These are phyloP conservation scores for Xylaria sp. DNA, from an alignment of 2,329 filamentous ascomycete genomes.

Conservation along the genomic window DNA sequence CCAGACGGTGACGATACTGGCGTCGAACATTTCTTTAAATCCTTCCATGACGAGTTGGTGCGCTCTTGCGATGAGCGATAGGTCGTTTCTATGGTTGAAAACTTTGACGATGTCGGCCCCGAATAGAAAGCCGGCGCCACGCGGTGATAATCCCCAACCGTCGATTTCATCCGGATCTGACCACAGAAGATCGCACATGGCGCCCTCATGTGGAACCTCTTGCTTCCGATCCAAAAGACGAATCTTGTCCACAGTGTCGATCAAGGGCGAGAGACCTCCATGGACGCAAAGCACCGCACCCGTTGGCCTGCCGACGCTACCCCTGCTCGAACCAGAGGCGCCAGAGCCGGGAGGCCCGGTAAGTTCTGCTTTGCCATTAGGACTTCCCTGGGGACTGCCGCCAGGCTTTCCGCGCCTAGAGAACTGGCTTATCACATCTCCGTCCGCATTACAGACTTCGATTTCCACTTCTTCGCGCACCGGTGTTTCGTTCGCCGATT, in stretches of 20 bases:
- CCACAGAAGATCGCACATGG: constrained; percentile 99
- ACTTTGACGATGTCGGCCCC: constrained; percentile 94
- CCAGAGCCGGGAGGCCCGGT: constrained; percentile 83
- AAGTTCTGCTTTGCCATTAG: constrained; percentile 57
- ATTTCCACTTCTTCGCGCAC: constrained; percentile 78
- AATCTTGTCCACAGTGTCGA: constrained; percentile 96
- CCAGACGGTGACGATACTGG: constrained; percentile 98
- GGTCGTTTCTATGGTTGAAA: constrained; percentile 94
- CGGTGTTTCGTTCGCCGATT: constrained; percentile 60
- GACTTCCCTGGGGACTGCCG: constrained; percentile 45
- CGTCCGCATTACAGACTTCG: constrained; percentile 88
- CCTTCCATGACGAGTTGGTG: constrained; percentile 99
- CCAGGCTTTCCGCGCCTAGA: constrained; percentile 54
- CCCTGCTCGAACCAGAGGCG: constrained; percentile 75
- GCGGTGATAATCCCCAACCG: constrained; percentile 93
- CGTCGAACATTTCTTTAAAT: constrained; percentile 99
- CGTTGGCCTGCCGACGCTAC: constrained; percentile 73
- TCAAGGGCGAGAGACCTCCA: constrained; percentile 88
- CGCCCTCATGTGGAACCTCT: constrained; percentile 97
- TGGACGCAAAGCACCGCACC: constrained; percentile 96
- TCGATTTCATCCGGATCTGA: constrained; percentile 98
- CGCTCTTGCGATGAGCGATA: constrained; percentile 90
- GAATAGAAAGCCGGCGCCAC: constrained; percentile 94
- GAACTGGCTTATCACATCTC: constrained; percentile 80
- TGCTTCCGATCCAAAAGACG: constrained; percentile 94